Base-by-base conservation (phyloP, 2,329 filamentous ascomycete species). In the Ophiostoma perfectum region DNA sequence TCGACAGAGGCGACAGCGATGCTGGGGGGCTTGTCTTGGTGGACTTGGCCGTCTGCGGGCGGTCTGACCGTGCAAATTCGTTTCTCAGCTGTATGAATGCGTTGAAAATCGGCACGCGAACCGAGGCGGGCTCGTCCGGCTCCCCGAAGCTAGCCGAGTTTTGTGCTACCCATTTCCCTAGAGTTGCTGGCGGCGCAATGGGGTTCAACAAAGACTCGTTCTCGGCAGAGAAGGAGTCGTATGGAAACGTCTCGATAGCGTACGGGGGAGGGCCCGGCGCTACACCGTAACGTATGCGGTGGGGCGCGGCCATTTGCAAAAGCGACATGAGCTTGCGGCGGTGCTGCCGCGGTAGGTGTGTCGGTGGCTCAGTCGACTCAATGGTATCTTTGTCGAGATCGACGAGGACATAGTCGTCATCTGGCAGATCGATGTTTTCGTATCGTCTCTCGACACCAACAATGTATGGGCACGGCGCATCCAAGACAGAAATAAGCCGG, bases 391-490 rank as follows among this genome's bases (percentile, higher is more conserved):
- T 88, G 78, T 99, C 95, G 66, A 99, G 82, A 78, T 99, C 95
- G 47, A 98, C 93, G 16, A 98, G 82, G 18, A 98, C 93, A 77
- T 94, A 98, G 75, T 98, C 95, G 74, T 98, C 95, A 6, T 97
- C 92, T 0, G 95, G 95, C 58, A 98, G 84, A 73, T 93, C 89
- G 64, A 93, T 86, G 69, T 87, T 87, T 74, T 96, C 92, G 76
- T 98, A 98, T 69, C 93, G 88, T 72, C 93, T 87, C 79, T 99
- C 95, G 69, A 99, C 92, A 65, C 95, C 95, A 60, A 98, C 92
- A 72, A 99, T 97, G 75, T 98, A 99, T 0, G 95, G 95, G 74
- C 95, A 98, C 2, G 94, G 94, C 0, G 94, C 94, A 74, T 98
- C 95, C 18, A 99, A 84, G 2, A 93, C 94, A 67, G 95, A 93